Conservation (phyloP, 306 rosid genomes). For the Trichosanthes cucumerina region DNA sequence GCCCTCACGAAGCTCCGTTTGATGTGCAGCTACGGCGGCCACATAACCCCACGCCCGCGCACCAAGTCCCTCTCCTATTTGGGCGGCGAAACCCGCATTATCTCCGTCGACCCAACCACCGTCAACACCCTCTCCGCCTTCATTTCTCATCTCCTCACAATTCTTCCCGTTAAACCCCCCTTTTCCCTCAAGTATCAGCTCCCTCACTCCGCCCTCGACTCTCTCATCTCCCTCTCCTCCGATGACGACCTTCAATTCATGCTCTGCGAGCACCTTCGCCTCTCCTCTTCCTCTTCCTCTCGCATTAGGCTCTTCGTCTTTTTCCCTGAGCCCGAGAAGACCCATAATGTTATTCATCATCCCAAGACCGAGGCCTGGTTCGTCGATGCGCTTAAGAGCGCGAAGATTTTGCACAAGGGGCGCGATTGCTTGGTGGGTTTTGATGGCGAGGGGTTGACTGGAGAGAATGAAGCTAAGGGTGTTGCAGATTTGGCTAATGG, state of each 20-base stretch:
- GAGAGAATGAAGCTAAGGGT: neutral
- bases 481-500: slow-evolving; percentile 8
- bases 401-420: slow-evolving; percentile 33
- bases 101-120: slow-evolving; percentile 24
- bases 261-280: slow-evolving; percentile 29
- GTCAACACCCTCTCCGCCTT: slow-evolving; percentile 25
- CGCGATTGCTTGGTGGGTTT: slow-evolving; percentile 18
- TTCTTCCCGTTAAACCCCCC: slow-evolving; percentile 22
- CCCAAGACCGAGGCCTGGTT: slow-evolving; percentile 59
- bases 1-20: slow-evolving; percentile 32
- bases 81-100: slow-evolving; percentile 56
- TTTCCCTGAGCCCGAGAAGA: neutral
- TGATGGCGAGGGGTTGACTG: slow-evolving; percentile 14
- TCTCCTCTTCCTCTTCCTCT: slow-evolving; percentile 14
- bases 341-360: slow-evolving; percentile 21
- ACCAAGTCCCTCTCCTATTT: slow-evolving; percentile 32
- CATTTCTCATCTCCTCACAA: slow-evolving; percentile 27
- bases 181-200: slow-evolving; percentile 48
- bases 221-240: slow-evolving; percentile 37
- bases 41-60: slow-evolving; percentile 33
- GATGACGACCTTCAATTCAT: slow-evolving; percentile 31
- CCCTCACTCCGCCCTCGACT: slow-evolving; percentile 35
- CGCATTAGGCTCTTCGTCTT: slow-evolving; percentile 47
- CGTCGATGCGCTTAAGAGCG: slow-evolving; percentile 41
- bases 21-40: slow-evolving; percentile 63